These are phyloP conservation scores for Botrytis porri DNA, from an alignment of 2,329 filamentous ascomycete species.

Conservation along the genomic window DNA sequence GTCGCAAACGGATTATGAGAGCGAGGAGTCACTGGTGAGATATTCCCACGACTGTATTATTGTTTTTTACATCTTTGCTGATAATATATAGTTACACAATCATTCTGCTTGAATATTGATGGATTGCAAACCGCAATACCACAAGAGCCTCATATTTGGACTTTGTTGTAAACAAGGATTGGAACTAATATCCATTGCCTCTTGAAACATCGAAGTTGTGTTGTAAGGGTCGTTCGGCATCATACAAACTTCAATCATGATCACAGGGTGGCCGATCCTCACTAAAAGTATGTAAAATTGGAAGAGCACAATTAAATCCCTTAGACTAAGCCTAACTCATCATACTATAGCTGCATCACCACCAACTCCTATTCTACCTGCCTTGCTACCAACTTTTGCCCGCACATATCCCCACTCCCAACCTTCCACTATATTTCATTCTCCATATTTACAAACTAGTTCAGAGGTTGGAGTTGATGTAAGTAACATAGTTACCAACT, in stretches of 20 bases:
- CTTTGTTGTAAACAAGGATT: neutral
- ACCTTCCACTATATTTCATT: neutral
- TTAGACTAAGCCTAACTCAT: neutral
- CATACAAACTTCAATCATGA: neutral
- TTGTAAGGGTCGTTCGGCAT: neutral
- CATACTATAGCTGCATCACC: neutral
- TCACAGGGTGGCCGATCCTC: neutral
- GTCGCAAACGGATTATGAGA: neutral
- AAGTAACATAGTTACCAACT: conserved; percentile 25
- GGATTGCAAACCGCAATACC: neutral
- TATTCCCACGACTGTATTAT: neutral
- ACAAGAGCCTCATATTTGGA: neutral
- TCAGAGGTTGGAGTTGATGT: conserved; percentile 4
- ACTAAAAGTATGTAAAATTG: neutral
- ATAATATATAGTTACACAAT: neutral
- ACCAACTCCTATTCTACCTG: neutral
- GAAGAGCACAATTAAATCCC: neutral
- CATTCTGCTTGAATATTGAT: neutral
- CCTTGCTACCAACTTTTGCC: neutral
- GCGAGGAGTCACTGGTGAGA: conserved; percentile 13
- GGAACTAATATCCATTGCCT: neutral
- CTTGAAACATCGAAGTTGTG: neutral
- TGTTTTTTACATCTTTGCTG: neutral
- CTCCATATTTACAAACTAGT: neutral
- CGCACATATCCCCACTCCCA: neutral